phyloP scores from a whole-genome alignment of 768 basidiomycete species.

The Phanerochaete carnosa region DNA sequence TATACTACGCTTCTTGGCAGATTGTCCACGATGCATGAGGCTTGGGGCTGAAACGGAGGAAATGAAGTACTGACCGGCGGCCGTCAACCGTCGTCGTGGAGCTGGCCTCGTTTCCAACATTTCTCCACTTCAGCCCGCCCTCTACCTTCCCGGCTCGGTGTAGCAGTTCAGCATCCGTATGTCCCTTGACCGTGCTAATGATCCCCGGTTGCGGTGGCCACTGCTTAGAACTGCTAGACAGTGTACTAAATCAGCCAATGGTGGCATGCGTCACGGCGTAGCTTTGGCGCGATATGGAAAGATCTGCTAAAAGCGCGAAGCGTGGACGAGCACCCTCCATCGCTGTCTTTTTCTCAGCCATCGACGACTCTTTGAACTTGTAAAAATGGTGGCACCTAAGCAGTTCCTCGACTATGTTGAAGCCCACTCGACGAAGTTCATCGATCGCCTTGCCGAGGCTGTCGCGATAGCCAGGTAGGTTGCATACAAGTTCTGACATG shows the following conservation, averaged over 20 bases:
- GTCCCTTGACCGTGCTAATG: neutral
- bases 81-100: too few species aligned
- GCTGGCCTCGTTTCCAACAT: too few species aligned
- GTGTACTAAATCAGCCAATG: neutral
- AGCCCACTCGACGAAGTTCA: slow-evolving; percentile 65
- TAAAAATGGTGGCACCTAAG: slow-evolving; percentile 31
- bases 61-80: too few species aligned
- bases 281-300: neutral
- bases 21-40: too few species aligned
- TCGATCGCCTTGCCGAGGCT: slow-evolving; percentile 74
- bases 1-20: too few species aligned
- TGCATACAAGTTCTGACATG: too few species aligned
- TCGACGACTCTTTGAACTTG: neutral
- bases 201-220: neutral
- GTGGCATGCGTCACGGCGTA: neutral
- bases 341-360: neutral
- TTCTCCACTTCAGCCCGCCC: too few species aligned
- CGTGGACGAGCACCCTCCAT: neutral
- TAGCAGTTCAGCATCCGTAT: neutral
- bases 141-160: too few species aligned
- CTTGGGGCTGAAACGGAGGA: too few species aligned
- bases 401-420: slow-evolving; percentile 55
- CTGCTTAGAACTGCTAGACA: neutral
- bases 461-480: slow-evolving; percentile 77
- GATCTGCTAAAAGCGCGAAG: neutral